Conservation (phyloP, 345 rosid species). For the Lepidium didymum region DNA sequence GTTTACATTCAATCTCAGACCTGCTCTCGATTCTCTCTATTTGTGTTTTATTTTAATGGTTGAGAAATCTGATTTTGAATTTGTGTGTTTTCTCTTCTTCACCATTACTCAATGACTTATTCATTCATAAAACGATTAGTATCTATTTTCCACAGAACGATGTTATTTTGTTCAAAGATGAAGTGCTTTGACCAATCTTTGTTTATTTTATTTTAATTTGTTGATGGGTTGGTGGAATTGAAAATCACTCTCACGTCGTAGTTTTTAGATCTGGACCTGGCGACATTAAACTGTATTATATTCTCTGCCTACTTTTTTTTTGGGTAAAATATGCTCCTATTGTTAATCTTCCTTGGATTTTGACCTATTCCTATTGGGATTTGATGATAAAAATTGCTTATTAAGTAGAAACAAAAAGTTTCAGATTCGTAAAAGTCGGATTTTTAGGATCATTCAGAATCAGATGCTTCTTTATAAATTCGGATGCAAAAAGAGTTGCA, state of each 20-base stretch:
- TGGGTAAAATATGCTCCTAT: neutral
- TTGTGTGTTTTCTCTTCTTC: neutral
- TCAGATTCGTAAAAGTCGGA: neutral
- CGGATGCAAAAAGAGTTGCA: slow-evolving; percentile 1
- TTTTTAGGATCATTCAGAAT: neutral
- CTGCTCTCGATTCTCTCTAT: slow-evolving; percentile 6
- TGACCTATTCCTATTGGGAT: neutral
- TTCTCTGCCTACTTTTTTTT: neutral
- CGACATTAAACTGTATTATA: neutral
- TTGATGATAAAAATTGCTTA: neutral
- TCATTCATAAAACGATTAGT: neutral
- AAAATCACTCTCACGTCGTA: neutral
- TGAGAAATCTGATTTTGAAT: neutral
- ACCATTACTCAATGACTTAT: neutral
- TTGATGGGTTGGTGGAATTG: slow-evolving; percentile 7
- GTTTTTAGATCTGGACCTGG: neutral
- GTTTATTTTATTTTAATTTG: neutral
- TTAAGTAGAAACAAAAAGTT: neutral
- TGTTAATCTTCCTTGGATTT: neutral
- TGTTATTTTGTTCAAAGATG: neutral
- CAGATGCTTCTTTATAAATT: neutral
- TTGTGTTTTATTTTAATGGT: neutral
- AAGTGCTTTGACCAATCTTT: neutral
- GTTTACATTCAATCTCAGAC: neutral
- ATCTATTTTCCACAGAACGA: neutral